Conservation (phyloP, 2,329 filamentous ascomycete genomes). For the Penicillium sp. region DNA sequence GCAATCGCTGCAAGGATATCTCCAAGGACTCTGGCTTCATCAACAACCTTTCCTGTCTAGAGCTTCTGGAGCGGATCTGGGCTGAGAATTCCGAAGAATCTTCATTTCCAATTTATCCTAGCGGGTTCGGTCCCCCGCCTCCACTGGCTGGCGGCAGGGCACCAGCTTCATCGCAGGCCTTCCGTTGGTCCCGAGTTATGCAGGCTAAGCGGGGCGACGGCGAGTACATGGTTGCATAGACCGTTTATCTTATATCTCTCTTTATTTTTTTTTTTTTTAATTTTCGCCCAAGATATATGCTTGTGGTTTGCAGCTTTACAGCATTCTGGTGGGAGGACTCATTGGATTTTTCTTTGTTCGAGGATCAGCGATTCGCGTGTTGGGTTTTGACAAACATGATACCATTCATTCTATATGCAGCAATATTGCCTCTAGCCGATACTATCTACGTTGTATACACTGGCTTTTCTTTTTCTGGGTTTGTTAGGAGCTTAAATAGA, state of each 20-base stretch:
- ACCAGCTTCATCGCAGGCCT: constrained; percentile 26
- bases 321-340: constrained; percentile 1
- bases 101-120: constrained; percentile 24
- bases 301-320: constrained; percentile 6
- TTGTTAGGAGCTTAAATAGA: not conserved
- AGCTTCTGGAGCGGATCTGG: constrained; percentile 86
- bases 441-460: not conserved
- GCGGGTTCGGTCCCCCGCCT: constrained; percentile 17
- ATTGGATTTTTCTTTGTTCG: constrained; percentile 1
- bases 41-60: constrained; percentile 84
- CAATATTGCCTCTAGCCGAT: not conserved
- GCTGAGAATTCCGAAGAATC: constrained; percentile 40
- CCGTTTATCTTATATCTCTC: not conserved
- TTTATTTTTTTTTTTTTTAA: not conserved
- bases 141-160: constrained; percentile 16
- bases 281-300: not conserved
- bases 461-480: not conserved
- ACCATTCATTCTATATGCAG: constrained; percentile 16
- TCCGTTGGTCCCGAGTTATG: constrained; percentile 42
- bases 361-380: constrained; percentile 9
- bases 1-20: constrained; percentile 78
- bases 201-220: constrained; percentile 38
- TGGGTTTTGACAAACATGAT: constrained; percentile 19
- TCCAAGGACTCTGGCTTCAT: constrained; percentile 87
- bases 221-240: constrained; percentile 42